Base-by-base conservation (phyloP, 257 asterid species). In the Rhazya stricta region DNA sequence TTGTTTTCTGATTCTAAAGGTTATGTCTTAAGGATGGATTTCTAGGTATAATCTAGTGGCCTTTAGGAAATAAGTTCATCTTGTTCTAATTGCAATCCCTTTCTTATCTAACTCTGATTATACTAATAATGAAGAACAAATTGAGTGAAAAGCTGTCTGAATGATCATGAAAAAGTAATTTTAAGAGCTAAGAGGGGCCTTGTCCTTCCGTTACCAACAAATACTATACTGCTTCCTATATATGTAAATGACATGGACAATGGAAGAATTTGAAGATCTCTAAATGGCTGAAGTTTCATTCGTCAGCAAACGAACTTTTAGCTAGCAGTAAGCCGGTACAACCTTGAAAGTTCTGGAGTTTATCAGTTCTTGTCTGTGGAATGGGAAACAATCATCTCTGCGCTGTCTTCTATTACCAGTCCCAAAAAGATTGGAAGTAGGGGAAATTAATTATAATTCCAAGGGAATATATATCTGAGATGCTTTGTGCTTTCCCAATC, bases 221-320 rank as follows among this genome's bases (percentile, higher is more conserved):
- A 39, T 60, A 4, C 1, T 8, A 42, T 42, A 4, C 46, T 42
- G 10, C n/a, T n/a, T n/a, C n/a, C n/a, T 42, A 42, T 42, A 8
- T 42, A 42, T 6, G 46, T 16, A 5, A 60, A 37, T 1, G 12
- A 71, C 53, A 48, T 29, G 16, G 48, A 57, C n/a, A n/a, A n/a
- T 23, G 48, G 50, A 65, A 5, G 46, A 18, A 42, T 42, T 27
- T 16, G 18, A 16, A 45, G 42, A 69, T 43, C 27, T 45, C 34
- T 12, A 27, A 56, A 87, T 87, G 94, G 85, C 86, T 61, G 85
- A 87, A 80, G 81, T 89, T 48, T 77, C 84, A 32, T 63, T 77
- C 36, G 67, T 86, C 82, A 81, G 92, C 74, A 89, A 86, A 77
- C 78, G 88, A 81, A 87, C 92, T 1, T n/a, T 84, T 79, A 51